These are phyloP conservation scores for Knoxdaviesia capensis DNA, from an alignment of 2,329 filamentous ascomycete genomes.

Conservation along the genomic window DNA sequence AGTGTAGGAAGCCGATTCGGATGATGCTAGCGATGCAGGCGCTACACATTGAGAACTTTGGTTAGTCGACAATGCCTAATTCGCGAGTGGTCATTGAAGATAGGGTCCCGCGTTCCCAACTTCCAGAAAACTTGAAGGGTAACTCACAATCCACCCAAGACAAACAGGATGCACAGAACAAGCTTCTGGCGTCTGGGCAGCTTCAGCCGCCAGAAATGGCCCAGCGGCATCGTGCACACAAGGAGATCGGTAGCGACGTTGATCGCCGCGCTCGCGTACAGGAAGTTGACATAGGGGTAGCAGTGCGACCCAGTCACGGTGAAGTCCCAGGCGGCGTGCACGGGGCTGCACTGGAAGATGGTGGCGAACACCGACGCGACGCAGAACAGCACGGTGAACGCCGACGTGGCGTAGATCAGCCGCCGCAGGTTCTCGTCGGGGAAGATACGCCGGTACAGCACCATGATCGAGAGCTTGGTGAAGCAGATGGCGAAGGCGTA, in stretches of 20 bases:
- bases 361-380: slow-evolving; percentile 10
- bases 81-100: too few relatives aligned
- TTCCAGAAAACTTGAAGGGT: too few relatives aligned
- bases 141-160: slow-evolving; percentile 12
- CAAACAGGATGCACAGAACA: slow-evolving; percentile 10
- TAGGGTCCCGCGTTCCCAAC: too few relatives aligned
- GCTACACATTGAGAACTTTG: slow-evolving; percentile 4
- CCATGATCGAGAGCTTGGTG: slow-evolving; percentile 14
- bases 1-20: slow-evolving; percentile 9
- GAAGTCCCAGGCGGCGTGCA: slow-evolving; percentile 10
- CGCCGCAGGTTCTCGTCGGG: slow-evolving; percentile 8
- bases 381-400: slow-evolving; percentile 6
- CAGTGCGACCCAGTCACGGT: slow-evolving; percentile 7
- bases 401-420: slow-evolving; percentile 9
- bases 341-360: slow-evolving; percentile 11
- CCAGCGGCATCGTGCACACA: slow-evolving; percentile 11
- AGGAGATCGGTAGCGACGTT: slow-evolving; percentile 11
- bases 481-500: slow-evolving; percentile 14
- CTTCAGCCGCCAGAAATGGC: slow-evolving; percentile 11
- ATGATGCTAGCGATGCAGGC: slow-evolving; percentile 10
- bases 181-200: slow-evolving; percentile 10
- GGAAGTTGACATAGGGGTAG: slow-evolving; percentile 9
- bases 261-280: slow-evolving; percentile 11
- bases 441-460: slow-evolving; percentile 15
- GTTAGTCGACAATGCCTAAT: too few relatives aligned